Conservation (phyloP, 2,329 filamentous ascomycete genomes). For the Calycina herbarum region DNA sequence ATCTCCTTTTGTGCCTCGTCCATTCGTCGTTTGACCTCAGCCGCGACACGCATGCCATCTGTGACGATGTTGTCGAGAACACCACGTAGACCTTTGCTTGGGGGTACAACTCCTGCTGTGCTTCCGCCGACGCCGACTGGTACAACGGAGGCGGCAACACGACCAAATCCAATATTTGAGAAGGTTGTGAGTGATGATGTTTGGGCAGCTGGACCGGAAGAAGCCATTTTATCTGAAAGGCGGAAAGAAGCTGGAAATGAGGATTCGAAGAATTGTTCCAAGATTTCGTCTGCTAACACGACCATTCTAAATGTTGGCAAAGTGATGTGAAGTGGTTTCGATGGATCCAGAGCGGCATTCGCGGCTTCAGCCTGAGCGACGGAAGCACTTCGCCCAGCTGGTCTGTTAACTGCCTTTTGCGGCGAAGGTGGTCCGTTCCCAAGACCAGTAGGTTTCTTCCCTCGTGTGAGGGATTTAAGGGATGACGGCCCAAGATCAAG, state of each 20-base stretch:
- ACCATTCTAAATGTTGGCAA: constrained; percentile 99
- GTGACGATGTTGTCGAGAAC: constrained; percentile 97
- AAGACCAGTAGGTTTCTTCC: constrained; percentile 33
- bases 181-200: constrained; percentile 82
- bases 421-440: constrained; percentile 25
- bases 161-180: constrained; percentile 65
- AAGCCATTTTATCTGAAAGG: constrained; percentile 63
- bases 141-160: constrained; percentile 44
- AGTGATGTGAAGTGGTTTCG: constrained; percentile 92
- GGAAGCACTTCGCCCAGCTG: constrained; percentile 45
- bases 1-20: constrained; percentile 93
- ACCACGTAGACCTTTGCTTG: constrained; percentile 77
- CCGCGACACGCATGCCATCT: constrained; percentile 93
- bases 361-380: constrained; percentile 73
- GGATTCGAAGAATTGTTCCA: constrained; percentile 96
- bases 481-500: constrained; percentile 50
- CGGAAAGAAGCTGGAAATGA: constrained; percentile 93
- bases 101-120: constrained; percentile 34
- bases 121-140: constrained; percentile 31
- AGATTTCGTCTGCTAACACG: constrained; percentile 88
- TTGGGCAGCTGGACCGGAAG: constrained; percentile 45
- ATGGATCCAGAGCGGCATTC: constrained; percentile 88
- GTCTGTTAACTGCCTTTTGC: constrained; percentile 13
- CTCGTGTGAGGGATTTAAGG: constrained; percentile 39
- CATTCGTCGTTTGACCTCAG: constrained; percentile 87